Evolutionary conservation across 2,329 filamentous ascomycete genomes (phyloP).

Genomic region (Sporothrix pallida): DNA sequence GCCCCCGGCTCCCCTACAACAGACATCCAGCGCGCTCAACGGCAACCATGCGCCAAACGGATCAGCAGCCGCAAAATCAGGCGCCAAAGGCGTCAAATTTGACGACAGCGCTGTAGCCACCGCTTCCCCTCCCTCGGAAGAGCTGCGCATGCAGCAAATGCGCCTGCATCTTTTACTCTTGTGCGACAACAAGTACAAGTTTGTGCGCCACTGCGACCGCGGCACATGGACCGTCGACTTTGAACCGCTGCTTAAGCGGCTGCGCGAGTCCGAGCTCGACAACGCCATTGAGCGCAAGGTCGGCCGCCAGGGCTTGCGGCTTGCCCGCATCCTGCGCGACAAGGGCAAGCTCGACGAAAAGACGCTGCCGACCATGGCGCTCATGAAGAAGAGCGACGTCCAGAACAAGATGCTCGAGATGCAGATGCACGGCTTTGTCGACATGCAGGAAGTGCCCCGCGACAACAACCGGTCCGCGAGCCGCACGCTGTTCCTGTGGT

Average conservation of each 20-base stretch:
- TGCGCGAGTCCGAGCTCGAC: constrained; percentile 81
- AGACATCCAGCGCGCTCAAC: background rate
- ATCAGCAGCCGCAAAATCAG: constrained; percentile 33
- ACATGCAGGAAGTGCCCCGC: constrained; percentile 92
- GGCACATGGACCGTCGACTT: constrained; percentile 88
- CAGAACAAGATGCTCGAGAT: constrained; percentile 84
- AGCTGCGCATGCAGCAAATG: constrained; percentile 62
- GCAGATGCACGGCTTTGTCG: constrained; percentile 83
- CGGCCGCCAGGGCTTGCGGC: constrained; percentile 75
- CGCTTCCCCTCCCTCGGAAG: constrained; percentile 39
- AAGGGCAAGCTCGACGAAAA: constrained; percentile 97
- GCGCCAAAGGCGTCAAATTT: constrained; percentile 54
- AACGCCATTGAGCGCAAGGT: constrained; percentile 78
- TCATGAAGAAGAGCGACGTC: constrained; percentile 85
- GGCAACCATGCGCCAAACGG: constrained; percentile 22
- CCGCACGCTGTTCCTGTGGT: constrained; percentile 90
- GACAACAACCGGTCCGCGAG: constrained; percentile 82
- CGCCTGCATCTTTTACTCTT: constrained; percentile 76
- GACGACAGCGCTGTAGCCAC: constrained; percentile 49
- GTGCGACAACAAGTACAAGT: constrained; percentile 69
- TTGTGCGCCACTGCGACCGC: constrained; percentile 71
- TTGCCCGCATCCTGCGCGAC: constrained; percentile 83
- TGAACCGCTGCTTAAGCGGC: constrained; percentile 68
- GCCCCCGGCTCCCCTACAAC: constrained; percentile 16
- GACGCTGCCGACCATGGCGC: constrained; percentile 75